Percentiles rank a stretch among this genome's conserved stretches.
Evolutionary conservation across 2,329 filamentous ascomycete genomes (phyloP).

Genomic region (Claviceps sp.): DNA sequence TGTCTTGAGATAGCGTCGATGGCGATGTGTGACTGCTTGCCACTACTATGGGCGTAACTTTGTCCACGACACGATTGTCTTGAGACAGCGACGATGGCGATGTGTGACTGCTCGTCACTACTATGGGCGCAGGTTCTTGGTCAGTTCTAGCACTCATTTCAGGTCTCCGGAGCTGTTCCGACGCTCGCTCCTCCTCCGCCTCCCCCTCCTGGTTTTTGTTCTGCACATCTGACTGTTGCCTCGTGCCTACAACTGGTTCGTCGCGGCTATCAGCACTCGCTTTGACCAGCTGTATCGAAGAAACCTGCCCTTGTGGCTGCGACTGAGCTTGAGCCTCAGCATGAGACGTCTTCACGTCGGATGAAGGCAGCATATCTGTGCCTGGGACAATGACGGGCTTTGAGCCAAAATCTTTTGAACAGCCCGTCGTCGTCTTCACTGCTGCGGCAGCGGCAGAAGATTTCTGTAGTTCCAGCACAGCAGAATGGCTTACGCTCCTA

Average conservation of each 20-base stretch:
- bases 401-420: background rate
- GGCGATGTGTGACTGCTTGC: background rate
- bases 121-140: conserved; percentile 1
- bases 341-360: background rate
- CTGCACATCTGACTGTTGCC: background rate
- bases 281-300: background rate
- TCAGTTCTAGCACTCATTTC: background rate
- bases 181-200: background rate
- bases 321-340: background rate
- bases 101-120: background rate
- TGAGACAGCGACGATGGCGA: conserved; percentile 4
- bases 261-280: background rate
- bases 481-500: background rate
- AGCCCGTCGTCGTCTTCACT: conserved; percentile 2
- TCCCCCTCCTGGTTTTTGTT: background rate
- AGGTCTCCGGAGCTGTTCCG: background rate
- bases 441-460: conserved; percentile 17
- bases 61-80: background rate
- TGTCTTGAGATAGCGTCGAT: conserved; percentile 2
- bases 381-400: background rate
- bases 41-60: background rate
- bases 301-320: background rate
- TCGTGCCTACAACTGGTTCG: background rate
- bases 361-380: background rate
- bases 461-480: conserved; percentile 14